Percentiles rank a stretch among this genome's conserved stretches.
These are phyloP conservation scores for Diaporthe destruens DNA, from an alignment of 2,329 filamentous ascomycete genomes.

Conservation along the genomic window DNA sequence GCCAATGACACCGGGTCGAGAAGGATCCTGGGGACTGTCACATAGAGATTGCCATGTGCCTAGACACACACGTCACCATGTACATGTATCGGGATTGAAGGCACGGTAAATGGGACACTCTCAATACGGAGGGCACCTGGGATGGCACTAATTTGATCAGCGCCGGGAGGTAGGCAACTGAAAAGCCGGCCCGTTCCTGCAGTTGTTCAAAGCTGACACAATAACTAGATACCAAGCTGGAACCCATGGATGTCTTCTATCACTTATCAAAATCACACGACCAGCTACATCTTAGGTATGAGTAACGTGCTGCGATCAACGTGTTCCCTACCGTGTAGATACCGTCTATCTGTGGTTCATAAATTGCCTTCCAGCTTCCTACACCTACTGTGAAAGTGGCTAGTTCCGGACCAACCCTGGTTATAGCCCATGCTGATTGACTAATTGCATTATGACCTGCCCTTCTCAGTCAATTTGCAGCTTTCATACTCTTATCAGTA, in stretches of 20 bases:
- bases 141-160: too few relatives aligned
- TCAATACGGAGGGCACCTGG: too few relatives aligned
- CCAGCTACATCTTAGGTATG: not conserved
- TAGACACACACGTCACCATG: not conserved
- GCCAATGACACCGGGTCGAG: constrained; percentile 9
- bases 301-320: not conserved
- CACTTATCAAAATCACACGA: not conserved
- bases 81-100: not conserved
- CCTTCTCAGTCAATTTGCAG: constrained; percentile 1
- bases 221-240: not conserved
- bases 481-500: constrained; percentile 5
- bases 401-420: not conserved
- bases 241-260: too few relatives aligned
- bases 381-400: not conserved
- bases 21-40: constrained; percentile 5
- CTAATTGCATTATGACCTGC: constrained; percentile 6
- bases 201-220: not conserved
- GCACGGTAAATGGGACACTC: not conserved
- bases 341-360: not conserved
- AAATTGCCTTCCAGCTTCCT: not conserved
- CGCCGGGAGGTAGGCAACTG: too few relatives aligned
- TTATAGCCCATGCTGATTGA: constrained; percentile 11
- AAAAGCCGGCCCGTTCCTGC: not conserved
- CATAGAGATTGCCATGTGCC: too few relatives aligned
- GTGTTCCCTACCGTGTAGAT: not conserved